Base-by-base conservation (phyloP, 371 early-diverging fungal genomes). In the Modicella reniformis region DNA sequence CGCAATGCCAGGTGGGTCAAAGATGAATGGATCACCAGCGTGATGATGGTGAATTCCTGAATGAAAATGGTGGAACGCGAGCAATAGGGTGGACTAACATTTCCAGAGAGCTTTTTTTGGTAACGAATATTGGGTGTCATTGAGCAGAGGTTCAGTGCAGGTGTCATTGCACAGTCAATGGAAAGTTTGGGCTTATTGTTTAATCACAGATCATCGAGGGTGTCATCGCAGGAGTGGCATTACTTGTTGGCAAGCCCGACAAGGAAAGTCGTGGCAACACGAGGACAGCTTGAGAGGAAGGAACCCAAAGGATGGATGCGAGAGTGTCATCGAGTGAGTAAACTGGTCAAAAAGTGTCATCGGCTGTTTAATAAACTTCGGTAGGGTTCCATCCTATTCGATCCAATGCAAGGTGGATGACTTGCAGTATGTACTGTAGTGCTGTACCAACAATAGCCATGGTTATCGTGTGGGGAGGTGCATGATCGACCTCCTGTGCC, bases 281-380 rank as follows among this genome's bases (percentile, higher is more conserved):
- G n/a, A n/a, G n/a, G n/a, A n/a, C n/a, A n/a, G n/a, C n/a, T n/a
- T n/a, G n/a, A n/a, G n/a, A n/a, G n/a, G n/a, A n/a, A n/a, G n/a
- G n/a, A n/a, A n/a, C n/a, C n/a, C n/a, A n/a, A n/a, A 40, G 37
- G n/a, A 23, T 13, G 34, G n/a, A n/a, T n/a, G n/a, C n/a, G 47
- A 52, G 60, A 61, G 61, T 67, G 67, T 60, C 60, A 60, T 67
- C 48, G 55, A n/a, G 55, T 61, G 61, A 54, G 44, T 3, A 44
- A 44, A 3, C 17, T 6, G 9, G 44, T 44, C 44, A 44, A 44
- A 44, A 19, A 44, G 44, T 44, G 44, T 44, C 44, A 44, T 44
- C 37, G 37, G 6, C 13, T 44, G 44, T 25, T 3, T 50, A 21
- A 12, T 13, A 50, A 50, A 50, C 28, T 50, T 50, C 50, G 10